Evolutionary conservation across 2,329 filamentous ascomycete genomes (phyloP), one percentile per base, ranked within the genome.

Genomic region (Hysterium pulicare): DNA sequence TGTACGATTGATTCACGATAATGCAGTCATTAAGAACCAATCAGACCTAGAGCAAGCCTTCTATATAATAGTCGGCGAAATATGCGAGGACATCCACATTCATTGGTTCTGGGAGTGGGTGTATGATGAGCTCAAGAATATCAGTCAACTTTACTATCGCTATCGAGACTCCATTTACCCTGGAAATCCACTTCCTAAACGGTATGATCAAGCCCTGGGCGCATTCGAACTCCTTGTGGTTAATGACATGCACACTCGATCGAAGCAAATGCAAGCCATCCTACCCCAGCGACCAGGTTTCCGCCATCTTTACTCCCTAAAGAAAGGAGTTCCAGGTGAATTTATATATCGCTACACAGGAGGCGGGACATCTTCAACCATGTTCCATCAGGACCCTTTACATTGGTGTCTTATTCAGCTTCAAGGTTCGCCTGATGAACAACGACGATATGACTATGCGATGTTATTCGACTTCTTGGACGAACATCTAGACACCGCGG

Each of bases 391-490:
- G 10, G 45, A 54, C 4, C 38, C 36, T 3, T 40, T 53, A 1
- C 46, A 44, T 31, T 53, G 47, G 47, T 43, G 33, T 15, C 17
- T 55, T 3, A 20, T 39, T 11, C 41, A 53, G 22, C 23, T 48
- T 2, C 40, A 42, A n/a, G 48, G 48, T 13, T 5, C 13, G 1
- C 46, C 49, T 1, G 53, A 54, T 33, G 32, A 30, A 6, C 33
- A 34, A 16, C 35, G 20, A 10, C 40, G 44, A 5, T 46, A 48
- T 11, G 40, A 26, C 11, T 44, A 47, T 21, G 41, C 33, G 3
- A 40, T 50, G 37, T 22, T 56, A 3, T 41, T 55, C 16, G 43
- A 39, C 9, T 40, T 51, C 22, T 43, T 56, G 1, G 48, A 53
- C 24, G 43, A 51, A 9, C 45, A 55, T 35, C 44, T 55, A 10